These are phyloP conservation scores for Tephrocybe sp. DNA, from an alignment of 768 basidiomycete species.

Conservation along the genomic window DNA sequence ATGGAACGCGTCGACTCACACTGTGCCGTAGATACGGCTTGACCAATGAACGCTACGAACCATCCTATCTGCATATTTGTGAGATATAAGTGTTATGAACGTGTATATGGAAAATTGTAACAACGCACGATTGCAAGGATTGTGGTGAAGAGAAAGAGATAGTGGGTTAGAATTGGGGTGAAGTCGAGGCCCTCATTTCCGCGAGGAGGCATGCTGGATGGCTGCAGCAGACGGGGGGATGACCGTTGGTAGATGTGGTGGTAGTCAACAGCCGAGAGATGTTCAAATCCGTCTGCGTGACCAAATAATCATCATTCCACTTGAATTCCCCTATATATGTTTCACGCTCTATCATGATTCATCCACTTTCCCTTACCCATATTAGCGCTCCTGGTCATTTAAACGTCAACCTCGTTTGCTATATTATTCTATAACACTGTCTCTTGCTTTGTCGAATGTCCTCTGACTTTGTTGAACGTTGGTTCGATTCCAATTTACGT, in stretches of 20 bases:
- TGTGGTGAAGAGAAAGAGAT: conserved; percentile 87
- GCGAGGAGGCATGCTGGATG: conserved; percentile 48
- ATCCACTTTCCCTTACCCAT: no score
- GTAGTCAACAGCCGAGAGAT: conserved; percentile 4
- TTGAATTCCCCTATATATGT: neutral
- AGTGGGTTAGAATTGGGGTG: conserved; percentile 87
- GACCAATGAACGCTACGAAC: conserved; percentile 78
- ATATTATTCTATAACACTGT: no score
- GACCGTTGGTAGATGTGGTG: conserved; percentile 1
- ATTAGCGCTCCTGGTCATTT: no score
- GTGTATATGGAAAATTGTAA: conserved; percentile 5
- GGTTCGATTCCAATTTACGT: no score
- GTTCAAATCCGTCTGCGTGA: conserved; percentile 8
- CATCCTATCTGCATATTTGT: conserved; percentile 55
- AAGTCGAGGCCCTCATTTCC: conserved; percentile 76
- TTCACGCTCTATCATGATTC: neutral
- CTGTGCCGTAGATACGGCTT: conserved; percentile 61
- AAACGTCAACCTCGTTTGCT: no score
- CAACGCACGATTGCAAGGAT: conserved; percentile 73
- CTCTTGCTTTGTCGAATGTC: no score
- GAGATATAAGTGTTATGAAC: conserved; percentile 23
- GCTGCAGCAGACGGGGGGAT: conserved; percentile 5
- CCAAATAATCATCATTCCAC: conserved; percentile 6
- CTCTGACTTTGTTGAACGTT: no score
- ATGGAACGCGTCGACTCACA: conserved; percentile 33